Base-by-base conservation (phyloP, 202 grass and related monocot genomes). In the Hordeum pubiflorum region DNA sequence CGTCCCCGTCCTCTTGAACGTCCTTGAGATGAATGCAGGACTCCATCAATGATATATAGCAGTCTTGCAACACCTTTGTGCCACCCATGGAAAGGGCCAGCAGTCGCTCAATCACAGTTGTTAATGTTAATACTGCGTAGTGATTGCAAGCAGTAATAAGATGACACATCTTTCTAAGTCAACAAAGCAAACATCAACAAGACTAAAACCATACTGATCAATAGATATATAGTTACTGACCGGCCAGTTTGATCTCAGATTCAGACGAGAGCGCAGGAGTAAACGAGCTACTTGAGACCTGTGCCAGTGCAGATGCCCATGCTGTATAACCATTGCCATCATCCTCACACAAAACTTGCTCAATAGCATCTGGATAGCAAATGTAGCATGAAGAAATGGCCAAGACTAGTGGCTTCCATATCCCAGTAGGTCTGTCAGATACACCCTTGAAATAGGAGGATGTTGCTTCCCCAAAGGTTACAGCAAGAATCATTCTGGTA, bases 341-440 rank as follows among this genome's bases (percentile, higher is more conserved):
- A 41, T 80, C 60, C 43, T 85, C 78, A 40, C 75, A 39, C 58
- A 97, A 63, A 48, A 87, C 59, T 87, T 80, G 83, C 75, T 92
- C 87, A 75, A 89, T 86, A 65, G 76, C 58, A 84, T 97, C 87
- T 54, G 94, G 94, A 83, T 90, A 90, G 46, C 81, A 88, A 63
- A 94, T 77, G 85, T 97, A 94, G 58, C 94, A 94, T 33, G 91
- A 97, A 4, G 89, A 91, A 71, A 97, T 89, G 52, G 72, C 87
- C 41, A 97, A 62, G 60, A 94, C 29, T 39, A 92, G 78, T 40
- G 89, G 87, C 72, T 91, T 97, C 89, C 85, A 89, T 64, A 97
- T 65, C 22, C 81, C 89, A 57, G 24, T 75, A 78, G 86, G 89
- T 72, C 82, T 82, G 76, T 91, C 85, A 40, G 79, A 91, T 78